A percentile compares a stretch with the other conserved stretches of the same genome.
Evolutionary conservation across 2,329 filamentous ascomycete species (phyloP).

Genomic region (Coleophoma crateriformis): DNA sequence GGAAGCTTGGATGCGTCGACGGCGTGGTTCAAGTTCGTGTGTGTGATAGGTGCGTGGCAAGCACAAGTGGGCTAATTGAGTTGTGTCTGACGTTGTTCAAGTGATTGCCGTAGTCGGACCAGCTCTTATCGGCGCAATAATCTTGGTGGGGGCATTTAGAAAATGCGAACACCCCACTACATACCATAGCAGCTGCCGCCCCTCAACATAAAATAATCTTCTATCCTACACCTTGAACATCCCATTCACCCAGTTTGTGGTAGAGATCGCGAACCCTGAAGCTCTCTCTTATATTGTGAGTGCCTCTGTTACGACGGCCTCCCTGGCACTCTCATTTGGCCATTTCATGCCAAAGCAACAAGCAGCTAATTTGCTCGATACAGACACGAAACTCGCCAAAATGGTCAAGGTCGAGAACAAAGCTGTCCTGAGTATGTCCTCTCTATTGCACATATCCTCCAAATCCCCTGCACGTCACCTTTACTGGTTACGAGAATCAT

Average conservation of each 20-base stretch:
- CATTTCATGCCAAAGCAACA: not conserved
- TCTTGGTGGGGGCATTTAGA: no score
- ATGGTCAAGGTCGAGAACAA: slow-evolving; percentile 68
- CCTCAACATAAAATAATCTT: no score
- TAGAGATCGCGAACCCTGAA: not conserved
- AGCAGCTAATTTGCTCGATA: not conserved
- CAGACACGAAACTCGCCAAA: slow-evolving; percentile 25
- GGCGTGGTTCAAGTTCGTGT: not conserved
- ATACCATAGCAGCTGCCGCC: no score
- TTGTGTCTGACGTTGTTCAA: no score
- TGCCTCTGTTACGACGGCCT: no score
- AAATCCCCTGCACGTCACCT: not conserved
- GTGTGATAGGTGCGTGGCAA: not conserved
- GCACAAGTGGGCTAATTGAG: no score
- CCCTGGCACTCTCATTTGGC: no score
- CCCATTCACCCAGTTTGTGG: no score
- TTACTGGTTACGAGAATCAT: slow-evolving; percentile 22
- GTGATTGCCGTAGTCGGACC: no score
- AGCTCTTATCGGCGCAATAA: no score
- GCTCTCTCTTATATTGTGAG: not conserved
- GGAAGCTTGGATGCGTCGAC: not conserved
- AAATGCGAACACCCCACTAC: no score
- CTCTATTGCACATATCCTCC: not conserved
- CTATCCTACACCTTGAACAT: no score
- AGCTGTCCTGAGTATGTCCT: slow-evolving; percentile 56